phyloP scores from a whole-genome alignment of 179 eudicot genomes.

The Silene coronaria region DNA sequence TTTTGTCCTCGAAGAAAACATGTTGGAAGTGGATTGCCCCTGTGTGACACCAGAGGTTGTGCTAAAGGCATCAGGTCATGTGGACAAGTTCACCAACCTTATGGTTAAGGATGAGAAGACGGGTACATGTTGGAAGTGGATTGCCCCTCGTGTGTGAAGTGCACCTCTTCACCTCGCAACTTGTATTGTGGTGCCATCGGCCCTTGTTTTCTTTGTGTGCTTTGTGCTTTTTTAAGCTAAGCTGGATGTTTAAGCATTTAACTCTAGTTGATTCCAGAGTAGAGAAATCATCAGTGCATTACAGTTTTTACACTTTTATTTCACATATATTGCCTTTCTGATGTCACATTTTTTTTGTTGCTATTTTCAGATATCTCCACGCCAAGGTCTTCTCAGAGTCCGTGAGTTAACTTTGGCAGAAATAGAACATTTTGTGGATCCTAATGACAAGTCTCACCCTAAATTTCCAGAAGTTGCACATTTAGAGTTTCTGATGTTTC shows the following conservation, averaged over 20 bases:
- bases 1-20: constrained; percentile 84
- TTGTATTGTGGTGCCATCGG: too few relatives aligned
- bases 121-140: too few relatives aligned
- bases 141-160: too few relatives aligned
- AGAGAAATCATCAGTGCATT: background rate
- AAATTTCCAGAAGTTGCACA: constrained; percentile 67
- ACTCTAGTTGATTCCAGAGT: background rate
- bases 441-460: constrained; percentile 83
- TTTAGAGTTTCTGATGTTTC: constrained; percentile 83
- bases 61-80: constrained; percentile 90
- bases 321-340: background rate
- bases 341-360: constrained; percentile 3
- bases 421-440: constrained; percentile 97
- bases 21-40: constrained; percentile 93
- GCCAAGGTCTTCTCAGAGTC: constrained; percentile 94
- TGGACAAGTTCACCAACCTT: constrained; percentile 89
- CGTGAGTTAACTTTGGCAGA: constrained; percentile 97
- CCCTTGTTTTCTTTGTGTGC: too few relatives aligned
- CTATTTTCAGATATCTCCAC: constrained; percentile 60
- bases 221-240: background rate
- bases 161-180: too few relatives aligned
- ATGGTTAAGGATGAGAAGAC: constrained; percentile 92
- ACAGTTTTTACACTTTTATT: background rate
- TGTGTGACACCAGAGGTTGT: constrained; percentile 94
- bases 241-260: background rate